Evolutionary conservation across 768 basidiomycete species (phyloP), one percentile per base, ranked within the genome.

Genomic region (Amanita inopinata): DNA sequence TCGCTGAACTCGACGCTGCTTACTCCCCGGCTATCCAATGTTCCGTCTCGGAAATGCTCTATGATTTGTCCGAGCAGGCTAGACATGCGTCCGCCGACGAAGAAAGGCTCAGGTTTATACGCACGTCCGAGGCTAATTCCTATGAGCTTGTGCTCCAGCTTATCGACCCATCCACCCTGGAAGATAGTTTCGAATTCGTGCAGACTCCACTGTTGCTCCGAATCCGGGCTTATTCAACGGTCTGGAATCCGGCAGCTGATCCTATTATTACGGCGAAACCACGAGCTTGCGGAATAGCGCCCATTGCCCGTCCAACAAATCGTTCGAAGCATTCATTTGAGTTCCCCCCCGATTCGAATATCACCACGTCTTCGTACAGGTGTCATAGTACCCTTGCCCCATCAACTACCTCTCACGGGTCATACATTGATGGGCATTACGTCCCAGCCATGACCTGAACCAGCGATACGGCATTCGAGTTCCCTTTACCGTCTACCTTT

Each of bases 211-310:
- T 31, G 17, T 28, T 37, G 7, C 43, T 44, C 35, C 43, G 43
- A 34, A 36, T 15, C 6, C 34, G 35, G 24, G 4, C 34, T 6
- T 27, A 38, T 19, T 44, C 38, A n/a, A 47, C 46, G 11, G 23
- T 31, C 5, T 45, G 49, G 49, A 48, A 50, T 42, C 49, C 49
- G 4, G 28, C 24, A 12, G 31, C 38, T 2, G 46, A 50, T 20
- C 46, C 43, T 5, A 34, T 45, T 31, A 20, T 47, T 10, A 2
- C 27, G 4, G 22, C 23, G 24, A 35, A 27, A 27, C 43, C 43
- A 8, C 35, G 34, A 20, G n/a, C 34, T 31, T 44, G 17, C 11
- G 27, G 34, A 30, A 27, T 44, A n/a, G 17, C 43, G 3, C 43
- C 43, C 25, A 44, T 44, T 5, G 43, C 43, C 23, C 43, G 43